Conservation (phyloP, 2,329 filamentous ascomycete species). For the Purpureocillium takamizusanense region DNA sequence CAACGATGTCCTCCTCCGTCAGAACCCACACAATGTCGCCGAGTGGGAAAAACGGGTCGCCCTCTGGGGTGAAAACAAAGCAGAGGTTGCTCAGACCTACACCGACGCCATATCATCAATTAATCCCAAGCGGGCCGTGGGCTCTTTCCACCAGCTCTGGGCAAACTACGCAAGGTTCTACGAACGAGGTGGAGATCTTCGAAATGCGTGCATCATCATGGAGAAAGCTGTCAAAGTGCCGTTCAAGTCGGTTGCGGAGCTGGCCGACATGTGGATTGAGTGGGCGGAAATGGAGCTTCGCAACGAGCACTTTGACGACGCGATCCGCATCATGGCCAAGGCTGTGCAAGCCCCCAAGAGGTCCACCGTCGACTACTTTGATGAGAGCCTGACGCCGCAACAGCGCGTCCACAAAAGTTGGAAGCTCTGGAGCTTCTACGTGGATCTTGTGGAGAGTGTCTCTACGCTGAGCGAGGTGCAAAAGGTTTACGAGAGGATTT, state of each 20-base stretch:
- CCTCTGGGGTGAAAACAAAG: conserved; percentile 88
- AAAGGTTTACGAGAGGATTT: conserved; percentile 94
- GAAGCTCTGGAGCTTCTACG: conserved; percentile 99
- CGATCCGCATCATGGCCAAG: conserved; percentile 92
- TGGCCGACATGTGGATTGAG: conserved; percentile 97
- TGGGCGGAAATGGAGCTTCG: conserved; percentile 98
- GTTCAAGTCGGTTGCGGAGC: conserved; percentile 92
- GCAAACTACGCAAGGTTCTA: conserved; percentile 96
- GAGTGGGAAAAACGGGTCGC: conserved; percentile 98
- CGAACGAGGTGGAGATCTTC: conserved; percentile 75
- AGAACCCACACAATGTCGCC: conserved; percentile 91
- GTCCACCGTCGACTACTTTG: conserved; percentile 98
- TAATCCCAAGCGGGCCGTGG: conserved; percentile 86
- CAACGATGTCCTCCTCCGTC: conserved; percentile 88
- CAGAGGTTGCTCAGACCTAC: conserved; percentile 88
- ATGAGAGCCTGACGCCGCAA: conserved; percentile 86
- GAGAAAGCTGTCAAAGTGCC: conserved; percentile 97
- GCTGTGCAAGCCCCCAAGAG: conserved; percentile 93
- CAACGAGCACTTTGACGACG: conserved; percentile 91
- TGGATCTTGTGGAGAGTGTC: conserved; percentile 93
- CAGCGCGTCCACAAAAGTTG: conserved; percentile 98
- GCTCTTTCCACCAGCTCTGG: conserved; percentile 92
- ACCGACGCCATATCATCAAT: conserved; percentile 89
- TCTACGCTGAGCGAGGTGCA: conserved; percentile 84
- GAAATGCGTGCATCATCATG: conserved; percentile 84